Conservation (phyloP, 768 basidiomycete species). For the Paxillus rubicundulus region DNA sequence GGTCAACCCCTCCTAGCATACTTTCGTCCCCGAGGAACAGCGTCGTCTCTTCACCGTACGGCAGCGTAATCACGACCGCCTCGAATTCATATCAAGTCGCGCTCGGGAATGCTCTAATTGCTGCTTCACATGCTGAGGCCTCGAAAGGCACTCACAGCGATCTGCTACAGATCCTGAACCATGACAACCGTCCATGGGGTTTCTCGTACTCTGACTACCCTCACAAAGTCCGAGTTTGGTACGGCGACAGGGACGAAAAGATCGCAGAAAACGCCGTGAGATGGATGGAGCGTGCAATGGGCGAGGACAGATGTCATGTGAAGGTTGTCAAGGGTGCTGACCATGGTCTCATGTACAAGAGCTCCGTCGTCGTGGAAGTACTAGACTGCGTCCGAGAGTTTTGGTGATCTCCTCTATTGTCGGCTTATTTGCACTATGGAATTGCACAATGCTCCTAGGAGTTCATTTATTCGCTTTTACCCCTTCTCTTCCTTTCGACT, state of each 20-base stretch:
- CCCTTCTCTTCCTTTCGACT: conserved; percentile 6
- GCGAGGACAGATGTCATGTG: conserved; percentile 68
- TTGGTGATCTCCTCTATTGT: conserved; percentile 37
- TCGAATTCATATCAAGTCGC: conserved; percentile 51
- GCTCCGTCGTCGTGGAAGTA: conserved; percentile 81
- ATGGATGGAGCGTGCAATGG: conserved; percentile 90
- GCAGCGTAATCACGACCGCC: conserved; percentile 21
- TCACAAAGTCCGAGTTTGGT: conserved; percentile 82
- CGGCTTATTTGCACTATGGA: not conserved
- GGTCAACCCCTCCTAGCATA: conserved; percentile 45
- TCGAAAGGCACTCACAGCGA: conserved; percentile 89
- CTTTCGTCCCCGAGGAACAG: conserved; percentile 54
- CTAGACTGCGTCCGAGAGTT: conserved; percentile 65
- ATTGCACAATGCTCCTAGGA: conserved; percentile 8
- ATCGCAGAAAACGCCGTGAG: conserved; percentile 87
- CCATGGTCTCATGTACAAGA: conserved; percentile 92
- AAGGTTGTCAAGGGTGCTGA: conserved; percentile 85
- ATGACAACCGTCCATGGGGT: conserved; percentile 85
- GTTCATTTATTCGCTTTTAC: conserved; percentile 19
- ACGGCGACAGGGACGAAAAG: conserved; percentile 90
- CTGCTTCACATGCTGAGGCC: conserved; percentile 94
- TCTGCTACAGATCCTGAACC: conserved; percentile 88
- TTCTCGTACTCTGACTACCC: conserved; percentile 83
- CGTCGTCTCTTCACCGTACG: conserved; percentile 31
- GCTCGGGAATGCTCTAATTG: conserved; percentile 86